These are phyloP conservation scores for Kondoa malvinella DNA, from an alignment of 768 basidiomycete species.

Conservation along the genomic window DNA sequence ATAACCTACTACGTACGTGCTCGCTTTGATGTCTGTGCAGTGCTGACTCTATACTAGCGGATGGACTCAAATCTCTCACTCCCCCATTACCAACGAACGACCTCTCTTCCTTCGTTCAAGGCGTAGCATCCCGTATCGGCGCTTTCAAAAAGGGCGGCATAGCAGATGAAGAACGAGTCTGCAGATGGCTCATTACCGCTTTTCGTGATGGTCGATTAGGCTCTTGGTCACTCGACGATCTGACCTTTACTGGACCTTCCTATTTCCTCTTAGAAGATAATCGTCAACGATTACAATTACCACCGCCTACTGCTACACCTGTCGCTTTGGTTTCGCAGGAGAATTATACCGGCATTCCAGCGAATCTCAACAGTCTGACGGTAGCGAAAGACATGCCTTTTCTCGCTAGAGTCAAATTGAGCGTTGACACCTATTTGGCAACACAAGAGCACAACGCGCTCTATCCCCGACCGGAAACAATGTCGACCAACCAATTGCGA, in stretches of 20 bases:
- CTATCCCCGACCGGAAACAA: conserved; percentile 9
- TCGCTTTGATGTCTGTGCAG: conserved; percentile 19
- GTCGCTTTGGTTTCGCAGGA: neutral
- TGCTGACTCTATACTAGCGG: conserved; percentile 37
- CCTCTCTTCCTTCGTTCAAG: conserved; percentile 48
- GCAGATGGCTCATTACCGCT: conserved; percentile 64
- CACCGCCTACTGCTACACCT: neutral
- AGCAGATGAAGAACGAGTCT: conserved; percentile 52
- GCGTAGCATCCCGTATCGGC: conserved; percentile 57
- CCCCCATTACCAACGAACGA: conserved; percentile 43
- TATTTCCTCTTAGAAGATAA: conserved; percentile 5
- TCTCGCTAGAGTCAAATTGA: conserved; percentile 6
- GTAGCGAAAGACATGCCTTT: conserved; percentile 14
- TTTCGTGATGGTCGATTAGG: conserved; percentile 46
- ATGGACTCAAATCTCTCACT: conserved; percentile 43
- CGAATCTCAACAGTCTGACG: conserved; percentile 2
- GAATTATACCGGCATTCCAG: neutral
- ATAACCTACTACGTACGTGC: conserved; percentile 36
- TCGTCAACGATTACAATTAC: conserved; percentile 1
- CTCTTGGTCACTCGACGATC: conserved; percentile 26
- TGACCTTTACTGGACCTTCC: conserved; percentile 13
- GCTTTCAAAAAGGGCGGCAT: conserved; percentile 64
- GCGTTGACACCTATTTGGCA: conserved; percentile 7
- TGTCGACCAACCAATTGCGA: conserved; percentile 16
- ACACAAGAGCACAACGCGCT: neutral